Base-by-base conservation (phyloP, 2,329 filamentous ascomycete genomes). In the Talaromyces piceae region DNA sequence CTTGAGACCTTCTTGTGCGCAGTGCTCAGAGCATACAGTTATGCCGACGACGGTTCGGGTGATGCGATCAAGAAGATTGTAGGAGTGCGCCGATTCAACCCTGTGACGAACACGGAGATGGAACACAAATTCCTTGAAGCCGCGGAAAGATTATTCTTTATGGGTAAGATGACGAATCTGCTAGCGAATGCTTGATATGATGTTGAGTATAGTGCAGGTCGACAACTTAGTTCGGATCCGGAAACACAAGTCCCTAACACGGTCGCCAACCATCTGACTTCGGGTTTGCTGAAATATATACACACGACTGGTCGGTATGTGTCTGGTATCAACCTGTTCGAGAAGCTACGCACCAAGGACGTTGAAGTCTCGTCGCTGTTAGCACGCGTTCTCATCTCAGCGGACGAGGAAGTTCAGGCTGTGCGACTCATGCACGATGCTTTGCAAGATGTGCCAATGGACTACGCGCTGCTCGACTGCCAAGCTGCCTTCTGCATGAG, bases 241-340 rank as follows among this genome's bases (percentile, higher is more conserved):
- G 88, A 96, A 63, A 94, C 97, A 4, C 93, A 98, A 70, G 91
- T 98, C 3, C 93, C 93, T 2, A 98, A 95, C 63, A 86, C 93
- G 53, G 93, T 97, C 51, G 94, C 89, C 13, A 98, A 98, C 65
- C 91, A 97, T 67, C 78, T 98, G 33, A 95, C 91, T 1, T 84
- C 88, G n/a, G 93, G 94, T 3, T 81, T 98, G 5, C 76, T 98
- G 27, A 88, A 88, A 69, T 98, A 98, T 67, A 94, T 98, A 60
- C 83, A 91, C 61, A 98, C 93, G 0, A 97, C 91, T 0, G 94
- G 93, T 16, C 84, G 93, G 54, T 96, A 93, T 62, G 82, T 91
- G 7, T 97, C 93, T 0, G 93, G 91, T 12, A 95, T 98, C 69
- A 98, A 98, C 59, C 78, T 98, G 1, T 98, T 98, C 61, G 90